Evolutionary conservation across 129 eudicot genomes (phyloP).

Genomic region (Artemisia annua): DNA sequence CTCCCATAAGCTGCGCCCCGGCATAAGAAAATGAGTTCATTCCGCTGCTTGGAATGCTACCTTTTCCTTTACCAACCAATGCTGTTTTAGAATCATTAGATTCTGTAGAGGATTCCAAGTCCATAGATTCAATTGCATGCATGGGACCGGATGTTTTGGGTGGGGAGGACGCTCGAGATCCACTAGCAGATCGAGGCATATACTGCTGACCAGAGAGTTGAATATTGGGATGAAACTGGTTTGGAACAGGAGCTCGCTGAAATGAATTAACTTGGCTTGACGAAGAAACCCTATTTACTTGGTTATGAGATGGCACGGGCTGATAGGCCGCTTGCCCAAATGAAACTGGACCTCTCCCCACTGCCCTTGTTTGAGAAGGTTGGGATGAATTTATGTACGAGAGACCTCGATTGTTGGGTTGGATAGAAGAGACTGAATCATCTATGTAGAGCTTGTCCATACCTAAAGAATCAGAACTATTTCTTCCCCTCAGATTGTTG

Average conservation of each 20-base stretch:
- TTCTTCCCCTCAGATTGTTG: slow-evolving; percentile 50
- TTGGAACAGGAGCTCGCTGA: slow-evolving; percentile 7
- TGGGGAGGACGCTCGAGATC: slow-evolving; percentile 64
- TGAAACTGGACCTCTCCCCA: slow-evolving; percentile 59
- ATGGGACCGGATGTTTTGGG: slow-evolving; percentile 53
- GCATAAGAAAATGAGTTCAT: slow-evolving; percentile 65
- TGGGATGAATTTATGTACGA: no score
- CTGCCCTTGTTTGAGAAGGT: slow-evolving; percentile 40
- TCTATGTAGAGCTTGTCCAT: slow-evolving; percentile 66
- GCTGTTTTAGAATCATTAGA: slow-evolving; percentile 55
- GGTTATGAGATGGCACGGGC: slow-evolving; percentile 45
- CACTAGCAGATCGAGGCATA: slow-evolving; percentile 46
- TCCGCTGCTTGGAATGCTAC: slow-evolving; percentile 51
- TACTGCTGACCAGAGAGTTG: slow-evolving; percentile 40
- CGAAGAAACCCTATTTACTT: slow-evolving; percentile 40
- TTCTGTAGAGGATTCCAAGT: slow-evolving; percentile 46
- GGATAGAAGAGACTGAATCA: slow-evolving; percentile 50
- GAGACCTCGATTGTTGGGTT: no score
- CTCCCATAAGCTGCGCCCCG: no score
- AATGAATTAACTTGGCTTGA: no score
- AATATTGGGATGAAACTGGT: slow-evolving; percentile 45
- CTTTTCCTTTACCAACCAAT: slow-evolving; percentile 75
- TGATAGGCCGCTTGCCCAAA: slow-evolving; percentile 51
- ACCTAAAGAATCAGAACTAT: slow-evolving; percentile 53
- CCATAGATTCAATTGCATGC: slow-evolving; percentile 47